Evolutionary conservation across 148 eudicot species (phyloP), one percentile per base, ranked within the genome.

Genomic region (Pharnaceum exiguum): DNA sequence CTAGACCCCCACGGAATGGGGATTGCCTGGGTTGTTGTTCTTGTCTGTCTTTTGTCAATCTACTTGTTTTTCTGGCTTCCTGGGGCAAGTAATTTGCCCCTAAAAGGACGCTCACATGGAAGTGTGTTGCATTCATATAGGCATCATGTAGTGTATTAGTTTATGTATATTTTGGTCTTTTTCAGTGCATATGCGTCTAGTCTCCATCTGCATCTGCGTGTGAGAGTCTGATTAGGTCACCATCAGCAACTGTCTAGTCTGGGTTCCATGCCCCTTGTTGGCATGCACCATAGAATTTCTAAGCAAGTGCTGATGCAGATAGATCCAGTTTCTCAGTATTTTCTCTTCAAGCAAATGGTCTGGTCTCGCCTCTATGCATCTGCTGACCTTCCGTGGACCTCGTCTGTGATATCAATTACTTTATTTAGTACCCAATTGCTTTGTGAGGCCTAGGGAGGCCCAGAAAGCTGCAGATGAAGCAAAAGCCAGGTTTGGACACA

Each of bases 351-450:
- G 99, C 86, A 93, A 83, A 83, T 89, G 88, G 87, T 87, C 77
- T 85, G 72, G 73, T 84, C 87, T 83, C 79, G 83, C 82, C 88
- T 91, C 88, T 87, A 91, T 91, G 87, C 94, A 83, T 93, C 96
- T 79, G 95, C 97, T 89, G 98, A 93, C 98, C 89, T 83, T 74
- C 99, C 77, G 75, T 83, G 96, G 96, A 77, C 86, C 90, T 88
- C 96, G 83, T 81, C 95, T 93, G 96, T 93, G 86, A 86, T 85
- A 83, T 77, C 84, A 77, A 80, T 70, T 85, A 88, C 84, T 85
- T 74, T 89, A 85, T 88, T 59, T 89, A 93, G 99, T 88, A 85
- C 96, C 99, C 95, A 93, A 93, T 77, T 93, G 98, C 96, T 93
- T 93, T 85, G 75, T 93, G 84, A 88, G 96, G 98, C 98, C 98